These are phyloP conservation scores for Lojkania enalia DNA, from an alignment of 2,329 filamentous ascomycete genomes.

Conservation along the genomic window DNA sequence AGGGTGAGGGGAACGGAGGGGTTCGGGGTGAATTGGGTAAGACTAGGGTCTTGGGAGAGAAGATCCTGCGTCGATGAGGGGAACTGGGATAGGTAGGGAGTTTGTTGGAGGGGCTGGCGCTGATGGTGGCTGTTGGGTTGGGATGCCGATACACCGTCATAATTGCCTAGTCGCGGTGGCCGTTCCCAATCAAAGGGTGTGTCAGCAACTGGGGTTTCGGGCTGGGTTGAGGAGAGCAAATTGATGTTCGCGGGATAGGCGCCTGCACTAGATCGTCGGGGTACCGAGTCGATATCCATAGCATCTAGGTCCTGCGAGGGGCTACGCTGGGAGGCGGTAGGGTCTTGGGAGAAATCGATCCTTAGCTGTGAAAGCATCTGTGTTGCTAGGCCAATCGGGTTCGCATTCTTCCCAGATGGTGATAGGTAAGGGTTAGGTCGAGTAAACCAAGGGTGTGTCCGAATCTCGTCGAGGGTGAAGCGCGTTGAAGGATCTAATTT, in stretches of 20 bases:
- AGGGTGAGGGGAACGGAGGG: constrained; percentile 79
- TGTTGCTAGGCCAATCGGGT: constrained; percentile 85
- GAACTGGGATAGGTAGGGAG: constrained; percentile 35
- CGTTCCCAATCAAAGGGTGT: constrained; percentile 86
- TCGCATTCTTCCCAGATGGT: constrained; percentile 71
- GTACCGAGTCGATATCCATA: constrained; percentile 69
- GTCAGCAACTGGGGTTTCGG: constrained; percentile 75
- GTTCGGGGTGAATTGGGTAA: constrained; percentile 78
- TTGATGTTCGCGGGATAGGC: constrained; percentile 39
- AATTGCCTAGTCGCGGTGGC: constrained; percentile 56
- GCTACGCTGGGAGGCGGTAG: constrained; percentile 55
- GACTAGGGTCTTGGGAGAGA: constrained; percentile 81
- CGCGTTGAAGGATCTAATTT: constrained; percentile 72
- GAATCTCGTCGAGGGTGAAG: constrained; percentile 84
- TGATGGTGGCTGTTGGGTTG: constrained; percentile 33
- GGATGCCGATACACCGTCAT: constrained; percentile 40
- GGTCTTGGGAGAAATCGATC: constrained; percentile 79
- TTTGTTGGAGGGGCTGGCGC: constrained; percentile 18
- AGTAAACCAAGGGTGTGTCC: constrained; percentile 93
- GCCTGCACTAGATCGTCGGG: constrained; percentile 34
- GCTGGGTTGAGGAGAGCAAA: constrained; percentile 78
- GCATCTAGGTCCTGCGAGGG: constrained; percentile 52
- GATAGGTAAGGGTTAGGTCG: constrained; percentile 77
- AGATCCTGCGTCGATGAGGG: constrained; percentile 54
- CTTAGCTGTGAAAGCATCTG: constrained; percentile 89